Evolutionary conservation across 2,329 filamentous ascomycete species (phyloP).

Genomic region (Camptophora hylomeconis): DNA sequence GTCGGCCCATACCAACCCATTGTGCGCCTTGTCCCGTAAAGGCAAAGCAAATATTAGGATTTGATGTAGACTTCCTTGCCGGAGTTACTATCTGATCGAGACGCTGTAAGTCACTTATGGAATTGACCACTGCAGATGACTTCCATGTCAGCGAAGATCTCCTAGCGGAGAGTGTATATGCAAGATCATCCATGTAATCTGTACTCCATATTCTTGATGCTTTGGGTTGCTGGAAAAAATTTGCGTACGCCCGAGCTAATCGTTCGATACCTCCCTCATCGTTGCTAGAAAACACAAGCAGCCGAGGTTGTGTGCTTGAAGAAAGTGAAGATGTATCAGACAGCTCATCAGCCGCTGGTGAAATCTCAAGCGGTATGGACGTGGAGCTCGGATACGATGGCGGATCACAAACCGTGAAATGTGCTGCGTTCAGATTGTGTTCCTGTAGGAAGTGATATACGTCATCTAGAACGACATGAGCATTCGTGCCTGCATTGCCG

Average conservation of each 20-base stretch:
- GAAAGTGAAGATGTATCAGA: no score
- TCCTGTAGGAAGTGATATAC: background rate
- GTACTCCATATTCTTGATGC: no score
- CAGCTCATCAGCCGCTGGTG: no score
- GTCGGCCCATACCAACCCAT: conserved; percentile 22
- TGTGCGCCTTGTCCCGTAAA: conserved; percentile 28
- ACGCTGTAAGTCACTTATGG: conserved; percentile 16
- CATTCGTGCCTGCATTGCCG: conserved; percentile 26
- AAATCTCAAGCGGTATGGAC: no score
- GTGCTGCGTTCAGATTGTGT: background rate
- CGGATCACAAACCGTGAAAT: no score
- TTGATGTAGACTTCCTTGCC: conserved; percentile 2
- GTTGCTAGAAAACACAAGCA: no score
- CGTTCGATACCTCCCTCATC: no score
- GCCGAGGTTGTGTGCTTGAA: no score
- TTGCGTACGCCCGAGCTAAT: no score
- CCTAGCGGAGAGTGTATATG: conserved; percentile 17
- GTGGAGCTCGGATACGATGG: no score
- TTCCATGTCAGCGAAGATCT: conserved; percentile 1
- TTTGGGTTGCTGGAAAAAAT: no score
- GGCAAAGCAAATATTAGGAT: conserved; percentile 15
- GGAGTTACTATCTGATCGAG: conserved; percentile 1
- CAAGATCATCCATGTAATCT: conserved; percentile 12
- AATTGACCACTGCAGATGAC: conserved; percentile 3
- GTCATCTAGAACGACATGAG: conserved; percentile 21